These are phyloP conservation scores for Bretschneidera sinensis DNA, from an alignment of 345 rosid genomes.

Conservation along the genomic window DNA sequence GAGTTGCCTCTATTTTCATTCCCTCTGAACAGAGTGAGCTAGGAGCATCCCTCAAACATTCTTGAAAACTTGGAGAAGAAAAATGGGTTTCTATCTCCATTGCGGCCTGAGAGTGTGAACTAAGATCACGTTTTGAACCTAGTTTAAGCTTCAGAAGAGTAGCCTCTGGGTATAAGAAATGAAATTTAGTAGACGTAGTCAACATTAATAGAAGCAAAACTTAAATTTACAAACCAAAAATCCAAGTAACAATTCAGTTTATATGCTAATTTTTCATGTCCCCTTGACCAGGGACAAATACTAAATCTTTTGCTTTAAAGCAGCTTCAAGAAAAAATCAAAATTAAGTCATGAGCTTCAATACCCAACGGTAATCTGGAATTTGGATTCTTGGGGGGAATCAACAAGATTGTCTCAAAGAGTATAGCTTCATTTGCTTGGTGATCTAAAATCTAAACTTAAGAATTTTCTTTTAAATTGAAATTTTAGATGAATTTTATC, in stretches of 20 bases:
- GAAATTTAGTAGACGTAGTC: background rate
- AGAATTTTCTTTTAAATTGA: too few relatives aligned
- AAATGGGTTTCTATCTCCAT: conserved; percentile 17
- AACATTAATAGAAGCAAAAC: background rate
- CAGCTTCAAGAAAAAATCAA: background rate
- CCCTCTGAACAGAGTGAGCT: conserved; percentile 11
- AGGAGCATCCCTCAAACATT: background rate
- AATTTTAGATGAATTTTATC: too few relatives aligned
- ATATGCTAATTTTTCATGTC: background rate
- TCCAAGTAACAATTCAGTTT: background rate
- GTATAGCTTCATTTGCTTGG: too few relatives aligned
- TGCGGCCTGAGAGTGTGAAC: conserved; percentile 4
- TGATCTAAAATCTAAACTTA: too few relatives aligned
- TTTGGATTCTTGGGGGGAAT: too few relatives aligned
- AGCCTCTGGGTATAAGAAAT: conserved; percentile 43
- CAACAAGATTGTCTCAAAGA: too few relatives aligned
- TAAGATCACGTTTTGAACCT: conserved; percentile 49
- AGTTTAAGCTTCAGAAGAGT: conserved; percentile 70
- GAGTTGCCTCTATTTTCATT: conserved; percentile 15
- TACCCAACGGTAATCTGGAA: background rate
- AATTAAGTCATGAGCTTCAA: background rate
- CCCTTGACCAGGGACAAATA: background rate
- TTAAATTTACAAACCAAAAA: background rate
- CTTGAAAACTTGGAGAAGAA: conserved; percentile 14
- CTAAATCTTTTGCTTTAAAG: background rate